phyloP scores from a whole-genome alignment of 805 yeast species.

The Wickerhamomyces silvicola region DNA sequence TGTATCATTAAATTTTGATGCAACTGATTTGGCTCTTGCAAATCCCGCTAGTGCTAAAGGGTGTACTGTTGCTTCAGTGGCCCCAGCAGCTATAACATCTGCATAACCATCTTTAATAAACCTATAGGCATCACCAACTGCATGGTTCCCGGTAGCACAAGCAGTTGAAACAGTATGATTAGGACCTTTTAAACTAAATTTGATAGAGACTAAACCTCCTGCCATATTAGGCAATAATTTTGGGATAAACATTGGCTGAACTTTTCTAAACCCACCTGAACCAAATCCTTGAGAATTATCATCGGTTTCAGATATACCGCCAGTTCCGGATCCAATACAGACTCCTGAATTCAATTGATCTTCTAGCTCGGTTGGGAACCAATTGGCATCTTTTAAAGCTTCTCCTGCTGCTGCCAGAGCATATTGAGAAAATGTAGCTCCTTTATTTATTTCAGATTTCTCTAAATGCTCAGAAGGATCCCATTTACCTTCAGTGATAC shows the following conservation, averaged over 20 bases:
- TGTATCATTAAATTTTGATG: constrained; percentile 51
- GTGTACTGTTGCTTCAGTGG: constrained; percentile 80
- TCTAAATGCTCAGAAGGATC: constrained; percentile 43
- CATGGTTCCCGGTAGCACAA: constrained; percentile 93
- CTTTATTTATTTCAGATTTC: constrained; percentile 38
- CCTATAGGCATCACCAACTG: constrained; percentile 88
- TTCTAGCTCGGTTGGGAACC: constrained; percentile 33
- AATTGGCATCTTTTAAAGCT: constrained; percentile 66
- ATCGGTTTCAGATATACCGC: constrained; percentile 70
- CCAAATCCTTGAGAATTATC: constrained; percentile 51
- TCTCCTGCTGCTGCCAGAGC: constrained; percentile 72
- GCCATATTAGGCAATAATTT: constrained; percentile 86
- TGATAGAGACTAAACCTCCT: constrained; percentile 82
- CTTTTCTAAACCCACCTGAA: constrained; percentile 52
- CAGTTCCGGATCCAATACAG: constrained; percentile 91
- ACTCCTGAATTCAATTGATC: constrained; percentile 51
- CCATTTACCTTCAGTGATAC: constrained; percentile 41
- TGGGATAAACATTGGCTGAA: constrained; percentile 86
- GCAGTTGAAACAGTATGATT: constrained; percentile 88
- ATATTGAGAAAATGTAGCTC: constrained; percentile 70
- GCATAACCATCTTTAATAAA: constrained; percentile 76
- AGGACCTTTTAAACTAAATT: constrained; percentile 74
- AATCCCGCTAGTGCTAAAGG: constrained; percentile 88
- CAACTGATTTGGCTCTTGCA: constrained; percentile 79
- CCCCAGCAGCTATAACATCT: constrained; percentile 90